A percentile compares a stretch with the other conserved stretches of the same genome.
phyloP scores from a whole-genome alignment of 2,329 filamentous ascomycete species.

The Botryotinia narcissicola region DNA sequence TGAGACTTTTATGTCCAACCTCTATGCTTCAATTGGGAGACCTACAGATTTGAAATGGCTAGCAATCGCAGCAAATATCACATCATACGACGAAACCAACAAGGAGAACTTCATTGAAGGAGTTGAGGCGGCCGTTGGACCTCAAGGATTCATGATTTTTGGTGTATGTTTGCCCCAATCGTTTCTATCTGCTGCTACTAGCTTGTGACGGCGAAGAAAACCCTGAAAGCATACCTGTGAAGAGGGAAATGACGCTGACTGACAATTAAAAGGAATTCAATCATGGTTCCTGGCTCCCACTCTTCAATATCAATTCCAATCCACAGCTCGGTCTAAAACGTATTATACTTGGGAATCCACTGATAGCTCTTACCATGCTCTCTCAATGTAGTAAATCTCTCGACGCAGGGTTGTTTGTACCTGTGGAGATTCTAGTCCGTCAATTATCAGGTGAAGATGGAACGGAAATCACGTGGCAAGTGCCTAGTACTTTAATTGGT shows the following conservation, averaged over 20 bases:
- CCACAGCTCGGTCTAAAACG: conserved; percentile 23
- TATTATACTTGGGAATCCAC: conserved; percentile 32
- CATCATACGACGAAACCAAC: not conserved
- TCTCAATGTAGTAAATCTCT: conserved; percentile 22
- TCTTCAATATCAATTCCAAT: conserved; percentile 24
- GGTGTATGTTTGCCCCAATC: conserved; percentile 15
- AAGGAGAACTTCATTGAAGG: conserved; percentile 21
- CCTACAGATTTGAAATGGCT: conserved; percentile 12
- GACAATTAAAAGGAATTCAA: conserved; percentile 26
- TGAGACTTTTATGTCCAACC: conserved; percentile 22
- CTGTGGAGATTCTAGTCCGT: conserved; percentile 29
- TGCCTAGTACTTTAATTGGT: conserved; percentile 28
- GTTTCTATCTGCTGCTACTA: not conserved
- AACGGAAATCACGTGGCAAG: conserved; percentile 27
- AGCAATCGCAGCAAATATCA: conserved; percentile 19
- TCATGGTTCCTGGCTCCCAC: conserved; percentile 28
- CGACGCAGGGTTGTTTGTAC: conserved; percentile 28
- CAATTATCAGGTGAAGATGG: conserved; percentile 23
- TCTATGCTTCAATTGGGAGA: conserved; percentile 28
- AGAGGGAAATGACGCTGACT: not conserved
- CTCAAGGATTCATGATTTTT: conserved; percentile 31
- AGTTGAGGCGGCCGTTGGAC: conserved; percentile 22
- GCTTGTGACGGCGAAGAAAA: not conserved
- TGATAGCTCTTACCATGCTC: conserved; percentile 32
- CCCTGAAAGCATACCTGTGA: not conserved